Evolutionary conservation across 2,329 filamentous ascomycete species (phyloP).

Genomic region (Geosmithia morbida): DNA sequence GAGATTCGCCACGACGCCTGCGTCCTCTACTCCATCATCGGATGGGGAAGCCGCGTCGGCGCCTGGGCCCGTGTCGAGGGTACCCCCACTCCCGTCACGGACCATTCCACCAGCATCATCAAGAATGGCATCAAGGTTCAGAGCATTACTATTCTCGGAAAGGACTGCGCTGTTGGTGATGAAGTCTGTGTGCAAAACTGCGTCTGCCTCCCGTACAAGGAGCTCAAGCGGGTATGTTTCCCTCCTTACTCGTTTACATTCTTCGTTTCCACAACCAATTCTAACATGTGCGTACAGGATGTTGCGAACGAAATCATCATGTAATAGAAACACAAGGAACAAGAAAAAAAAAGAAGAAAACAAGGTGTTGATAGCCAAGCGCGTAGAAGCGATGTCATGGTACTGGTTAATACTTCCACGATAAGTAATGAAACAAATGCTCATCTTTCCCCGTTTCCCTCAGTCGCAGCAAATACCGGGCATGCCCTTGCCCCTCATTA

Average conservation of each 20-base stretch:
- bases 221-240: conserved; percentile 78
- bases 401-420: not conserved
- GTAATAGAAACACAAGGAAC: conserved; percentile 45
- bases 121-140: conserved; percentile 99
- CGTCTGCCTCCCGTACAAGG: conserved; percentile 93
- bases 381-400: not conserved
- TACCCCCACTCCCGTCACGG: conserved; percentile 73
- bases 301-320: conserved; percentile 84
- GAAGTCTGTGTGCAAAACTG: conserved; percentile 97
- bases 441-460: too few relatives aligned
- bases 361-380: not conserved
- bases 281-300: conserved; percentile 38
- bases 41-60: conserved; percentile 89
- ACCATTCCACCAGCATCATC: conserved; percentile 85
- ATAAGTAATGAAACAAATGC: not conserved
- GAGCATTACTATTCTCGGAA: conserved; percentile 92
- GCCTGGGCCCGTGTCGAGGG: conserved; percentile 98
- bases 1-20: conserved; percentile 97
- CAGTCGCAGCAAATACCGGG: too few relatives aligned
- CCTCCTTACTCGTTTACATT: not conserved
- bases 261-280: not conserved
- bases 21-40: conserved; percentile 89
- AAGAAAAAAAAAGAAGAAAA: not conserved
- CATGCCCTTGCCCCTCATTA: not conserved
- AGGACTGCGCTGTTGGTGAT: conserved; percentile 88